A percentile compares a stretch with the other conserved stretches of the same genome.
Evolutionary conservation across 2,329 filamentous ascomycete species (phyloP).

Genomic region (Aphanoascus verrucosus): DNA sequence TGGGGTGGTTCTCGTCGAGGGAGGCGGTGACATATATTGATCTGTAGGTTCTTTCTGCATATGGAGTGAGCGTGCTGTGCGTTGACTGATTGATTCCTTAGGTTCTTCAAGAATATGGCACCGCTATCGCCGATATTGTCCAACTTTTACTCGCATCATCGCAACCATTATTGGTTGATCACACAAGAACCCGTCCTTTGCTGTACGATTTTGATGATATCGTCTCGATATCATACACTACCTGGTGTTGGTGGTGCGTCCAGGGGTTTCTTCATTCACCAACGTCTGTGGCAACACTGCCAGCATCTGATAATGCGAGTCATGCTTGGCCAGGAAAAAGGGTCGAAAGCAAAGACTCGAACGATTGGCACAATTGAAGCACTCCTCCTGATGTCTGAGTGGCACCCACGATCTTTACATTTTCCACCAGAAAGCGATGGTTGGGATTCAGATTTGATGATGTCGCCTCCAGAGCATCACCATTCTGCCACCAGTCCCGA

Average conservation of each 20-base stretch:
- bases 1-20: constrained; percentile 47
- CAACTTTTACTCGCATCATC: constrained; percentile 41
- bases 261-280: constrained; percentile 44
- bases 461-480: constrained; percentile 20
- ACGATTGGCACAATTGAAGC: constrained; percentile 45
- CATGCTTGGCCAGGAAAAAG: constrained; percentile 45
- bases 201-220: constrained; percentile 45
- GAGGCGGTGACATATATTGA: constrained; percentile 46
- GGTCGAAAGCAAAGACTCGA: constrained; percentile 40
- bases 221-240: constrained; percentile 42
- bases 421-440: constrained; percentile 45
- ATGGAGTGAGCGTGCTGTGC: too few species aligned
- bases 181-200: constrained; percentile 44
- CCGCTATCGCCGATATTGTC: constrained; percentile 42
- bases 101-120: constrained; percentile 43
- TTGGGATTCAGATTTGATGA: constrained; percentile 44
- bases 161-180: constrained; percentile 40
- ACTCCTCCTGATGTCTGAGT: constrained; percentile 44
- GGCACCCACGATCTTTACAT: constrained; percentile 46
- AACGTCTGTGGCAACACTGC: constrained; percentile 45
- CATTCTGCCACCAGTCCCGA: constrained; percentile 20
- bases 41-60: constrained; percentile 28
- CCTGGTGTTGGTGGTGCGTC: constrained; percentile 37
- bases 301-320: constrained; percentile 45
- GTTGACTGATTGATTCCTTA: constrained; percentile 18